Conservation (phyloP, 2,329 filamentous ascomycete species). For the Talaromyces amestolkiae region DNA sequence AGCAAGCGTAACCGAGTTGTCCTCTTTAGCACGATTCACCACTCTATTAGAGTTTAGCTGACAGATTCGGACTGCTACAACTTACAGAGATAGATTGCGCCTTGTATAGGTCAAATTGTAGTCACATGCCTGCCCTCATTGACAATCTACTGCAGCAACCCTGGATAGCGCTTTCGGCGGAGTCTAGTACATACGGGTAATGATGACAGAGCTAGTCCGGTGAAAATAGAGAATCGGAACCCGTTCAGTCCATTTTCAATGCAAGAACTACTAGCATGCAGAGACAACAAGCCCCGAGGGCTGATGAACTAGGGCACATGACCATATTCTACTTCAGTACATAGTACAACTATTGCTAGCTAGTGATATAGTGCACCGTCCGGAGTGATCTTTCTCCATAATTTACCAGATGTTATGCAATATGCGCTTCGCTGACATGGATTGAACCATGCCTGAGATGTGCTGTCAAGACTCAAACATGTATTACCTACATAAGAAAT, state of each 20-base stretch:
- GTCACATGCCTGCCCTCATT: background rate
- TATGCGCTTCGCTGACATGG: background rate
- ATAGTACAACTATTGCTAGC: background rate
- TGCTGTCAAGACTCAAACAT: background rate
- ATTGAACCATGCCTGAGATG: background rate
- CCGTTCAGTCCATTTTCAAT: background rate
- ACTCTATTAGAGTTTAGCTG: background rate
- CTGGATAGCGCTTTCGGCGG: background rate
- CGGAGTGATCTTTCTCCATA: background rate
- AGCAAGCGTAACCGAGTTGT: background rate
- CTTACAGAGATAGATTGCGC: background rate
- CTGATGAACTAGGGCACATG: background rate
- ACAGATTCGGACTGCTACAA: background rate
- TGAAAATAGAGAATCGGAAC: background rate
- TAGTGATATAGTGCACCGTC: background rate
- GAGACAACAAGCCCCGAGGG: background rate
- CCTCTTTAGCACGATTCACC: background rate
- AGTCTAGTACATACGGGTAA: background rate
- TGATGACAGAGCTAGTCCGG: background rate
- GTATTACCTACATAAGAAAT: background rate
- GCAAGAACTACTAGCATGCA: background rate
- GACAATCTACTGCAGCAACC: background rate
- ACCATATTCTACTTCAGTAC: conserved; percentile 3
- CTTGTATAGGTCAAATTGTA: background rate
- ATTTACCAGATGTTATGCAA: background rate